phyloP scores from a whole-genome alignment of 192 early-diverging fungal genomes.

The Cladochytrium replicatum region DNA sequence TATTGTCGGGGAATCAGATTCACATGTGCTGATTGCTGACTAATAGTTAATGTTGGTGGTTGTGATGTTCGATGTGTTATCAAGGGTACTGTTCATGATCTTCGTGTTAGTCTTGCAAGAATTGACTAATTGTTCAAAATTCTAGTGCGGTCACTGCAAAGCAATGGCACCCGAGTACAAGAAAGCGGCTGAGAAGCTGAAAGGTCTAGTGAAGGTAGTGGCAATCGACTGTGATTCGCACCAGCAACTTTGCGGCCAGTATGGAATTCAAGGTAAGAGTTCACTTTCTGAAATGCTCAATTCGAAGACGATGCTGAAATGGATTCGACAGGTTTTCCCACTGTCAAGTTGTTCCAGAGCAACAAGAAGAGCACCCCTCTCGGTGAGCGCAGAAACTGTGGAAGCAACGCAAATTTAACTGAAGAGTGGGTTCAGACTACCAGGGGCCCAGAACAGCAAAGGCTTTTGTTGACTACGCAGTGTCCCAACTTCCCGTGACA shows the following conservation, averaged over 20 bases:
- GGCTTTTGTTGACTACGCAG: slow-evolving; percentile 58
- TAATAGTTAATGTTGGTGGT: slow-evolving; percentile 62
- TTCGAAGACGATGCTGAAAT: slow-evolving; percentile 1
- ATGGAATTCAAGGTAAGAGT: slow-evolving; percentile 61
- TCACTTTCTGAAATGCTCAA: background rate
- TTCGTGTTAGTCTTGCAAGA: background rate
- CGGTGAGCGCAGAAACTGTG: slow-evolving; percentile 5
- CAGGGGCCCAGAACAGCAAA: slow-evolving; percentile 62
- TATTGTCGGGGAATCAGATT: slow-evolving; percentile 1
- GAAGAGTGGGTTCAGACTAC: too few species aligned
- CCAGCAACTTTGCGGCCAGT: slow-evolving; percentile 63
- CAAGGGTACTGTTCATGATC: background rate
- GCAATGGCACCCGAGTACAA: slow-evolving; percentile 74
- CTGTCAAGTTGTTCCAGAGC: slow-evolving; percentile 67
- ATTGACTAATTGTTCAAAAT: background rate
- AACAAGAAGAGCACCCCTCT: slow-evolving; percentile 34
- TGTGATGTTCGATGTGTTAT: slow-evolving; percentile 56
- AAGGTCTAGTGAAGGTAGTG: slow-evolving; percentile 76
- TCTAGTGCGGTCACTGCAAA: background rate
- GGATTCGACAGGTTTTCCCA: slow-evolving; percentile 61
- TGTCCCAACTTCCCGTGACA: slow-evolving; percentile 52
- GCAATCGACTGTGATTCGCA: slow-evolving; percentile 86
- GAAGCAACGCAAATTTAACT: slow-evolving; percentile 18
- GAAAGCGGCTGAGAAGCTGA: slow-evolving; percentile 73
- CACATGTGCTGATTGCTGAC: background rate